Evolutionary conservation across 257 asterid genomes (phyloP).

Genomic region (Solanum sejunctum): DNA sequence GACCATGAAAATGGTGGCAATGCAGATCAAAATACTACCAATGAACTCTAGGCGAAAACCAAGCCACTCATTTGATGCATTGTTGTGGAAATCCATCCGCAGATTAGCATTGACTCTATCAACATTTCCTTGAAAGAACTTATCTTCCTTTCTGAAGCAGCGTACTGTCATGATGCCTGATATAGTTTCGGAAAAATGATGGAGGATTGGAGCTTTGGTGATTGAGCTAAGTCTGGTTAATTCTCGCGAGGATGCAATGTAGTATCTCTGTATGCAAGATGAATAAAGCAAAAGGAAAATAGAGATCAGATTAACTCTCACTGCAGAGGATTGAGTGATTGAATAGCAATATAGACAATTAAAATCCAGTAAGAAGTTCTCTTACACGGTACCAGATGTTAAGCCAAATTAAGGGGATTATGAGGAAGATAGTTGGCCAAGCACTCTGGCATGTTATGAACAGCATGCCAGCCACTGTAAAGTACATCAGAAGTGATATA

Average conservation of each 20-base stretch:
- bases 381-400: slow-evolving; percentile 67
- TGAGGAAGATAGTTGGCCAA: slow-evolving; percentile 53
- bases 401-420: slow-evolving; percentile 53
- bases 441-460: slow-evolving; percentile 44
- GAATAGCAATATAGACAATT: background rate
- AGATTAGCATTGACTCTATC: slow-evolving; percentile 40
- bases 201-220: slow-evolving; percentile 65
- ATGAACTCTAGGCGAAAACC: slow-evolving; percentile 68
- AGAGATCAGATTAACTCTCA: background rate
- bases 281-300: background rate
- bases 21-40: slow-evolving; percentile 46
- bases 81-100: slow-evolving; percentile 57
- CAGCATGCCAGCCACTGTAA: slow-evolving; percentile 26
- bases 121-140: slow-evolving; percentile 35
- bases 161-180: slow-evolving; percentile 67
- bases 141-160: slow-evolving; percentile 38
- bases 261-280: slow-evolving; percentile 35
- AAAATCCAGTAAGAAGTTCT: background rate
- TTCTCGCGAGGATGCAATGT: slow-evolving; percentile 53
- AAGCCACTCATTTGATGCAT: slow-evolving; percentile 63
- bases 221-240: slow-evolving; percentile 55
- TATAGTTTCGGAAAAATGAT: slow-evolving; percentile 61
- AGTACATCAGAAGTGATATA: slow-evolving; percentile 16
- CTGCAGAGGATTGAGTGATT: background rate
- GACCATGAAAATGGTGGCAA: slow-evolving; percentile 35